A percentile compares a stretch with the other conserved stretches of the same genome.
phyloP scores from a whole-genome alignment of 1,139 yeast species.

The Tardiomyces blankii region DNA sequence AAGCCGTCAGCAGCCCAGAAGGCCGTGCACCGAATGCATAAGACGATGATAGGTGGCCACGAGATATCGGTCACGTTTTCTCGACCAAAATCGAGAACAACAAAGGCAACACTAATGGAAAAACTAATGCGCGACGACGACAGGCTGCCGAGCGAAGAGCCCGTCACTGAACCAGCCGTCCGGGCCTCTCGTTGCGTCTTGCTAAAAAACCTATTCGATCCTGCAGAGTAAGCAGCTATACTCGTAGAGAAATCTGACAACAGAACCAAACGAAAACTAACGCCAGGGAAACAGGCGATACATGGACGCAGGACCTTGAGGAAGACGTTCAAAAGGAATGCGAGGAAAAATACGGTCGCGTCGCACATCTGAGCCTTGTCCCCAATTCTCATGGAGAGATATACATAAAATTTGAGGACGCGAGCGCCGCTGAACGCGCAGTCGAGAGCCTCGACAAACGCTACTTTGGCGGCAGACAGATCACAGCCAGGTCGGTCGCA shows the following conservation, averaged over 20 bases:
- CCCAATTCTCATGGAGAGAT: slow-evolving; percentile 24
- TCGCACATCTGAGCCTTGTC: slow-evolving; percentile 25
- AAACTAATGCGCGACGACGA: slow-evolving; percentile 27
- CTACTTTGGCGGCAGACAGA: slow-evolving; percentile 27
- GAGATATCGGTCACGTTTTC: background rate
- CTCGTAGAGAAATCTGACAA: slow-evolving; percentile 10
- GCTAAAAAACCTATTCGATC: background rate
- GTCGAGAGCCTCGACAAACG: slow-evolving; percentile 26
- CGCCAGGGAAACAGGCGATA: slow-evolving; percentile 22
- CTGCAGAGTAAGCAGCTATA: background rate
- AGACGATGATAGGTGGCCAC: background rate
- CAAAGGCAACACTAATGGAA: slow-evolving; percentile 21
- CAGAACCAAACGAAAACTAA: background rate
- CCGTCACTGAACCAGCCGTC: background rate
- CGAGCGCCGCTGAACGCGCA: slow-evolving; percentile 23
- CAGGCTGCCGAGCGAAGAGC: background rate
- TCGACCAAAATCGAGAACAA: background rate
- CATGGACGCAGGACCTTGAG: slow-evolving; percentile 27
- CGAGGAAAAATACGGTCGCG: slow-evolving; percentile 28
- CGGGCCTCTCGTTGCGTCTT: background rate
- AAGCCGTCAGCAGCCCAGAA: background rate
- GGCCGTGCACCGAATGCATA: background rate
- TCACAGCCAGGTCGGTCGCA: slow-evolving; percentile 22
- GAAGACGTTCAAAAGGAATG: slow-evolving; percentile 29
- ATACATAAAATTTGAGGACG: slow-evolving; percentile 22